Percentiles rank a stretch among this genome's conserved stretches.
Evolutionary conservation across 202 grass and related monocot genomes (phyloP).

Genomic region (Brachypodium distachyon): DNA sequence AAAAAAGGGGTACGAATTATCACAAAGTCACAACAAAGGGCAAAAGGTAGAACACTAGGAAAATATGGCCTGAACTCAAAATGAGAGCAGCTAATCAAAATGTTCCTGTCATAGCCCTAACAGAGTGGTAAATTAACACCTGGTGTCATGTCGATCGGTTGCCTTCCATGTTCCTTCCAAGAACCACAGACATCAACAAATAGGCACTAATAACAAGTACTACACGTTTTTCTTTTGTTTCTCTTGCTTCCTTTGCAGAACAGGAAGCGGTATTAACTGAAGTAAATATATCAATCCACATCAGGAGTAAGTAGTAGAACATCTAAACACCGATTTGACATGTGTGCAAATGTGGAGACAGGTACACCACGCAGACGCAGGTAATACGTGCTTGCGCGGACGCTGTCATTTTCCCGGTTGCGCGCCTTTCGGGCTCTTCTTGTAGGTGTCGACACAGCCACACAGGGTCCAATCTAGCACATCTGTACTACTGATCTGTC

Average conservation of each 20-base stretch:
- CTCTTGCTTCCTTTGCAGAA: not conserved
- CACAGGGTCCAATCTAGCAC: not conserved
- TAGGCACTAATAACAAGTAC: not conserved
- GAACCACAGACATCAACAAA: not conserved
- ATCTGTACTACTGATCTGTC: constrained; percentile 29
- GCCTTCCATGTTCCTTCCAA: not conserved
- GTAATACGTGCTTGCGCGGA: not conserved
- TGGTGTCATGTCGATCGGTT: not conserved
- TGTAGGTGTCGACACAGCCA: too few relatives aligned
- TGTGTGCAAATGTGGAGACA: not conserved
- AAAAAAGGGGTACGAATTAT: too few relatives aligned
- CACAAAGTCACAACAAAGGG: too few relatives aligned
- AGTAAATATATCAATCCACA: constrained; percentile 6
- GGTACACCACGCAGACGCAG: not conserved
- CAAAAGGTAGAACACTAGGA: too few relatives aligned
- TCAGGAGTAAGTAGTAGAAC: not conserved
- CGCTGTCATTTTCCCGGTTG: not conserved
- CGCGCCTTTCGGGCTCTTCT: constrained; percentile 14
- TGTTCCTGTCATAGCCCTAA: not conserved
- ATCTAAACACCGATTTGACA: not conserved
- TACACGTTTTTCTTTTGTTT: not conserved
- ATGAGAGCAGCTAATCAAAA: not conserved
- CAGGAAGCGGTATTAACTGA: not conserved
- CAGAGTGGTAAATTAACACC: not conserved
- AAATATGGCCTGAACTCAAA: not conserved